These are phyloP conservation scores for Stagonosporopsis vannaccii DNA, from an alignment of 2,329 filamentous ascomycete species.

Conservation along the genomic window DNA sequence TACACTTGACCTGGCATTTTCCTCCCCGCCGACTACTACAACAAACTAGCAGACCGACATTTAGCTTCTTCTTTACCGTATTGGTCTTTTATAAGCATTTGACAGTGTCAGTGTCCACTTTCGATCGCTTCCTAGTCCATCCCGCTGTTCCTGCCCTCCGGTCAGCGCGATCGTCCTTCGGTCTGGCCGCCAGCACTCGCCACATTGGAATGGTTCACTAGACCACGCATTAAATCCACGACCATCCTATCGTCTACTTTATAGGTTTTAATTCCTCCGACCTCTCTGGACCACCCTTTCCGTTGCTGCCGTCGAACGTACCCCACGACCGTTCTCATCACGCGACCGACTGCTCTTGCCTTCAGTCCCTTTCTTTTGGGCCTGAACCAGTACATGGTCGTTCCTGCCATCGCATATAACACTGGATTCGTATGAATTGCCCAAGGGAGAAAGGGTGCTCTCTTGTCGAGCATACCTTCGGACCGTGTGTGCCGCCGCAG, in stretches of 20 bases:
- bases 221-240: conserved; percentile 2
- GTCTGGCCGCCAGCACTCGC: conserved; percentile 9
- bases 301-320: conserved; percentile 1
- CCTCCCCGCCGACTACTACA: background rate
- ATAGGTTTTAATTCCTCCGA: background rate
- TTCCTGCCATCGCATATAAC: conserved; percentile 22
- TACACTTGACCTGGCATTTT: conserved; percentile 9
- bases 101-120: conserved; percentile 10
- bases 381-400: conserved; percentile 32
- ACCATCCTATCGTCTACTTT: background rate
- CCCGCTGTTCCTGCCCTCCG: conserved; percentile 18
- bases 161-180: conserved; percentile 26
- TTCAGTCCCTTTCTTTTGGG: conserved; percentile 10
- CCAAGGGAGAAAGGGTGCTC: conserved; percentile 43
- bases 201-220: conserved; percentile 17
- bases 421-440: conserved; percentile 46
- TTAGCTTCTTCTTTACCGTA: conserved; percentile 4
- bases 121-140: background rate
- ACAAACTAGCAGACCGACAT: conserved; percentile 3
- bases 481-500: conserved; percentile 33
- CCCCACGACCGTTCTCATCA: conserved; percentile 7
- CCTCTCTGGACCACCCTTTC: background rate
- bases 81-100: background rate
- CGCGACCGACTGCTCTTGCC: conserved; percentile 14
- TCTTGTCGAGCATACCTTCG: conserved; percentile 44